phyloP scores from a whole-genome alignment of 768 basidiomycete species.

The Calocera cornea region DNA sequence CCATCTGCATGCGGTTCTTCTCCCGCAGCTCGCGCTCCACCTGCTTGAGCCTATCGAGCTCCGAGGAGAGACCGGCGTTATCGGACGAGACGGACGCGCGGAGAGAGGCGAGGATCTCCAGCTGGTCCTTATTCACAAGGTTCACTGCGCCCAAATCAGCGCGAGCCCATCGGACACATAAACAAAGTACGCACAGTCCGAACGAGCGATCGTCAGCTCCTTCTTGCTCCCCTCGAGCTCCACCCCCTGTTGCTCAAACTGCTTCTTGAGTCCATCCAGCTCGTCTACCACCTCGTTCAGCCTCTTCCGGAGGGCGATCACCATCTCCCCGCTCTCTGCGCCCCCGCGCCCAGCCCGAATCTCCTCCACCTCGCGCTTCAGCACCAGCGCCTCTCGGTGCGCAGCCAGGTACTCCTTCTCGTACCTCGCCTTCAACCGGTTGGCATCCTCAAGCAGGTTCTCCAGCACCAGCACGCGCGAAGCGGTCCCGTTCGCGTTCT shows the following conservation, averaged over 20 bases:
- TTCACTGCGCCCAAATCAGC: slow-evolving; percentile 41
- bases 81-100: slow-evolving; percentile 85
- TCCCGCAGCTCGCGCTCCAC: slow-evolving; percentile 60
- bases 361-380: slow-evolving; percentile 75
- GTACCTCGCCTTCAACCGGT: slow-evolving; percentile 76
- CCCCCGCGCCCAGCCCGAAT: slow-evolving; percentile 68
- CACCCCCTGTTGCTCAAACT: slow-evolving; percentile 58
- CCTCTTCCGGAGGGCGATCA: slow-evolving; percentile 74
- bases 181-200: slow-evolving; percentile 46
- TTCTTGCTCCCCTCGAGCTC: slow-evolving; percentile 45
- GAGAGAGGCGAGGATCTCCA: slow-evolving; percentile 73
- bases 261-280: slow-evolving; percentile 54
- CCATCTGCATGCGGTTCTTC: slow-evolving; percentile 81
- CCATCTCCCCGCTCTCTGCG: slow-evolving; percentile 55
- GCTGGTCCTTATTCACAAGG: slow-evolving; percentile 83
- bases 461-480: slow-evolving; percentile 74
- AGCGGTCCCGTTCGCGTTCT: slow-evolving; percentile 61
- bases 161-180: slow-evolving; percentile 4
- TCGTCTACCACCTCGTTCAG: slow-evolving; percentile 79
- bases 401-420: slow-evolving; percentile 75
- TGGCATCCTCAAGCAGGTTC: slow-evolving; percentile 82
- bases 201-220: slow-evolving; percentile 71
- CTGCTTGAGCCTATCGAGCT: slow-evolving; percentile 48
- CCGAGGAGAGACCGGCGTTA: slow-evolving; percentile 57
- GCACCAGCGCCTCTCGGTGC: slow-evolving; percentile 66